phyloP scores from a whole-genome alignment of 2,329 filamentous ascomycete genomes.

The Trichoderma sp. region DNA sequence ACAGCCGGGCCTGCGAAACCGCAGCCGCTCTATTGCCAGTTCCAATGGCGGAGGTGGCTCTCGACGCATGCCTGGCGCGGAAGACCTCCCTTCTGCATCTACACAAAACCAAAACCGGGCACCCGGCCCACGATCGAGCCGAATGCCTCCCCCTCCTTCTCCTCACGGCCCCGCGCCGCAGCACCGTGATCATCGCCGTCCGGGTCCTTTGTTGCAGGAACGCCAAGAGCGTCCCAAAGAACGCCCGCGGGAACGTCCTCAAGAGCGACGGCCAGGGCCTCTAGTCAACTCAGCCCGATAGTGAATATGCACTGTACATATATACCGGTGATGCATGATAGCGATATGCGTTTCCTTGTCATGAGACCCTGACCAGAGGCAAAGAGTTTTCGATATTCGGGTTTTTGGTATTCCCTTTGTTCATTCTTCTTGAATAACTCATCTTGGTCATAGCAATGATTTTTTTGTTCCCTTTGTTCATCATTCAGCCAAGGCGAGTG shows the following conservation, averaged over 20 bases:
- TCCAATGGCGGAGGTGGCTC: not conserved
- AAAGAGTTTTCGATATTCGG: not conserved
- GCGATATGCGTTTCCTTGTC: not conserved
- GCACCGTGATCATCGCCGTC: constrained; percentile 14
- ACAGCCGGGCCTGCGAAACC: constrained; percentile 22
- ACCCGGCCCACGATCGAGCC: constrained; percentile 2
- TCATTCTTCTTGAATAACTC: not conserved
- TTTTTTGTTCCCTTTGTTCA: constrained; percentile 7
- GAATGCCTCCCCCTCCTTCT: constrained; percentile 15
- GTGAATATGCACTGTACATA: not conserved
- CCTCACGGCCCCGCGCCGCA: constrained; percentile 1
- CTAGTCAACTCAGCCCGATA: constrained; percentile 35
- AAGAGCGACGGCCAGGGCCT: constrained; percentile 29
- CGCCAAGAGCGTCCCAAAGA: constrained; percentile 27
- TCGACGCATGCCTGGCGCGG: constrained; percentile 11
- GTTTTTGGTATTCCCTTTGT: not conserved
- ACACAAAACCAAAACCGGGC: constrained; percentile 19
- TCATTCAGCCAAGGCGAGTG: not conserved
- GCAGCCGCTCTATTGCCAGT: constrained; percentile 33
- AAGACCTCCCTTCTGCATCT: constrained; percentile 30
- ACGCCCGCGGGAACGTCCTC: constrained; percentile 15
- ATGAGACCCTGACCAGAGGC: constrained; percentile 14
- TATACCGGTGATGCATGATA: not conserved
- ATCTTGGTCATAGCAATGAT: not conserved
- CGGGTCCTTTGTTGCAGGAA: constrained; percentile 6